Evolutionary conservation across 2,329 filamentous ascomycete genomes (phyloP).

Genomic region (Fonsecaea monophora): DNA sequence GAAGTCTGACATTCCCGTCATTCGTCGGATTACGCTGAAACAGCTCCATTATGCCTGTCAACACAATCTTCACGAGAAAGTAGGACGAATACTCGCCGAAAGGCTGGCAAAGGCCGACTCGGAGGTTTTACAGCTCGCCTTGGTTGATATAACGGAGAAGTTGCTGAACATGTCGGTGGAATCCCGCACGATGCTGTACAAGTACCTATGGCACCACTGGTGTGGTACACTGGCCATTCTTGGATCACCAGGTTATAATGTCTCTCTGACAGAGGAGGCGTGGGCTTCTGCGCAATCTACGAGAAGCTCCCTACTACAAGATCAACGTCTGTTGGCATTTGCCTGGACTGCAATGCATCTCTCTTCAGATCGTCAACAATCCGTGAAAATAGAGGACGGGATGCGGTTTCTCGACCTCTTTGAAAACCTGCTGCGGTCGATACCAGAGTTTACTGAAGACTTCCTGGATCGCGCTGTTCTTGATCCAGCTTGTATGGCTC

Average conservation of each 20-base stretch:
- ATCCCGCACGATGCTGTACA: constrained; percentile 14
- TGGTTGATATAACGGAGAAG: constrained; percentile 22
- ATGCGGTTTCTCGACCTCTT: constrained; percentile 19
- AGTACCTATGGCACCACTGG: constrained; percentile 29
- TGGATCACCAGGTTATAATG: constrained; percentile 7
- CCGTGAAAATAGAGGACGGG: neutral
- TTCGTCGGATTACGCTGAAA: constrained; percentile 19
- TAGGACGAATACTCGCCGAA: constrained; percentile 18
- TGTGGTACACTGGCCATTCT: constrained; percentile 18
- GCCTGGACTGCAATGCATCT: constrained; percentile 29
- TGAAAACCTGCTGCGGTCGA: constrained; percentile 8
- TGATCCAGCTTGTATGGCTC: constrained; percentile 5
- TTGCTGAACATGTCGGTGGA: constrained; percentile 13
- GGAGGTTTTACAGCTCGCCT: constrained; percentile 6
- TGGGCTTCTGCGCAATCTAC: constrained; percentile 15
- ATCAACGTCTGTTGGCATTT: constrained; percentile 25
- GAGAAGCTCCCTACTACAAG: constrained; percentile 4
- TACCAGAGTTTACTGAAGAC: neutral
- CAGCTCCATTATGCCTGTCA: constrained; percentile 13
- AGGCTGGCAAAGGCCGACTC: constrained; percentile 1
- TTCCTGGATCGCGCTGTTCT: constrained; percentile 13
- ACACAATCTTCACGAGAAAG: neutral
- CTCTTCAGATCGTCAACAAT: constrained; percentile 7
- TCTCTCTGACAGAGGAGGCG: constrained; percentile 9
- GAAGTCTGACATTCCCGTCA: constrained; percentile 11